These are phyloP conservation scores for Lodderomyces parapsilosis DNA, from an alignment of 1,139 yeast species.

Conservation along the genomic window DNA sequence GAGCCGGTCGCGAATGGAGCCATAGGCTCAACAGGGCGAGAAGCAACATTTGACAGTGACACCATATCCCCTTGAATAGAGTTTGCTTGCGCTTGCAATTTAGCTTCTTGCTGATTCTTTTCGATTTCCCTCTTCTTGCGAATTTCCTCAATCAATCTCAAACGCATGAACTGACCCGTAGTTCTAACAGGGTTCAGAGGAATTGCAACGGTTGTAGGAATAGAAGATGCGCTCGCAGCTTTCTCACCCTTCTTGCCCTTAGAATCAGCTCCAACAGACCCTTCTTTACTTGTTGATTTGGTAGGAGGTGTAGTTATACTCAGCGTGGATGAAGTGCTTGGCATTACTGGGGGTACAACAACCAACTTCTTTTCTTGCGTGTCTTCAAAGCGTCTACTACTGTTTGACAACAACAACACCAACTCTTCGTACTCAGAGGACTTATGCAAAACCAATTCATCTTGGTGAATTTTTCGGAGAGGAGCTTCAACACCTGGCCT, in stretches of 20 bases:
- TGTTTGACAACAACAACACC: slow-evolving; percentile 57
- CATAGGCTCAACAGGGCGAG: slow-evolving; percentile 4
- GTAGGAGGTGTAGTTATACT: slow-evolving; percentile 19
- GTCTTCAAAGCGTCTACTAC: slow-evolving; percentile 39
- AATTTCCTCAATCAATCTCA: slow-evolving; percentile 47
- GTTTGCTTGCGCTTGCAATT: slow-evolving; percentile 28
- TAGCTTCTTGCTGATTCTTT: slow-evolving; percentile 43
- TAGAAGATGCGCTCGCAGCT: slow-evolving; percentile 17
- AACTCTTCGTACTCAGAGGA: slow-evolving; percentile 88
- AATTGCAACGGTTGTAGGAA: slow-evolving; percentile 15
- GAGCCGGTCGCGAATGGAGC: slow-evolving; percentile 5
- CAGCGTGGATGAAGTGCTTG: slow-evolving; percentile 20
- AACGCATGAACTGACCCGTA: slow-evolving; percentile 48
- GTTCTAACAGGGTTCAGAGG: slow-evolving; percentile 22
- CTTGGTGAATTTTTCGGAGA: slow-evolving; percentile 45
- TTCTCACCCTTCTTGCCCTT: slow-evolving; percentile 28
- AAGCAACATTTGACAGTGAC: slow-evolving; percentile 6
- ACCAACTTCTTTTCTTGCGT: slow-evolving; percentile 39
- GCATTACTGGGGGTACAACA: slow-evolving; percentile 36
- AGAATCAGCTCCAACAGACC: slow-evolving; percentile 21
- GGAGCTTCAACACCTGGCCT: slow-evolving; percentile 47
- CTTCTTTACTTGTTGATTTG: slow-evolving; percentile 21
- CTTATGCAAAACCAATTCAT: slow-evolving; percentile 56
- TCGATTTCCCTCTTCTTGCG: slow-evolving; percentile 46
- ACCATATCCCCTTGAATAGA: slow-evolving; percentile 12